Evolutionary conservation across 208 protist species (phyloP).

Genomic region (Trypanosoma lewisi): DNA sequence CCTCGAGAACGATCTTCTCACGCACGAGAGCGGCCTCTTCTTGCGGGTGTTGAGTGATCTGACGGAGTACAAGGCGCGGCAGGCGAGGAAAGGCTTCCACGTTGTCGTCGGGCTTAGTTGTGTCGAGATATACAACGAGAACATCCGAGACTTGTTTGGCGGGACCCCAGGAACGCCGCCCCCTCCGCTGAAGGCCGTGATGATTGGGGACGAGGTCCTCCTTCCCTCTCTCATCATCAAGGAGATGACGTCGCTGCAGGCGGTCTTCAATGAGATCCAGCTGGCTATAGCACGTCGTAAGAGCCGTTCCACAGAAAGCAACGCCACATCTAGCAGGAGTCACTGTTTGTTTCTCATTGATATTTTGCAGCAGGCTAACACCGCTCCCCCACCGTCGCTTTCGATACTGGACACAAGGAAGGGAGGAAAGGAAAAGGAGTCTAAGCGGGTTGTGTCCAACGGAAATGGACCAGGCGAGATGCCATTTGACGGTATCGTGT

Average conservation of each 20-base stretch:
- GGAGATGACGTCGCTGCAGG: constrained; percentile 29
- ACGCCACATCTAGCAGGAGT: constrained; percentile 49
- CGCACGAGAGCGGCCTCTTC: constrained; percentile 35
- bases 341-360: constrained; percentile 63
- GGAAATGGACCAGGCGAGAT: constrained; percentile 40
- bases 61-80: constrained; percentile 36
- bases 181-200: constrained; percentile 75
- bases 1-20: constrained; percentile 37
- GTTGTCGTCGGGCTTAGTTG: constrained; percentile 39
- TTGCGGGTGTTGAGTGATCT: constrained; percentile 43
- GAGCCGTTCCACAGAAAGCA: constrained; percentile 43
- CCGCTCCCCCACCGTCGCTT: constrained; percentile 61
- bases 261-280: constrained; percentile 43
- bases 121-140: constrained; percentile 57
- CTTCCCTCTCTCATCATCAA: constrained; percentile 35
- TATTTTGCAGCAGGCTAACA: constrained; percentile 72
- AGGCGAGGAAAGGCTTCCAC: constrained; percentile 25
- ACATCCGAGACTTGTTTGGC: constrained; percentile 49
- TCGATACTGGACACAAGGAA: constrained; percentile 43
- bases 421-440: constrained; percentile 7
- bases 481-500: constrained; percentile 74
- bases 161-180: constrained; percentile 44
- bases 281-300: constrained; percentile 35
- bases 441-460: constrained; percentile 7
- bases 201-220: constrained; percentile 36